phyloP scores from a whole-genome alignment of 768 basidiomycete species.

The Cystofilobasidium bisporidii region DNA sequence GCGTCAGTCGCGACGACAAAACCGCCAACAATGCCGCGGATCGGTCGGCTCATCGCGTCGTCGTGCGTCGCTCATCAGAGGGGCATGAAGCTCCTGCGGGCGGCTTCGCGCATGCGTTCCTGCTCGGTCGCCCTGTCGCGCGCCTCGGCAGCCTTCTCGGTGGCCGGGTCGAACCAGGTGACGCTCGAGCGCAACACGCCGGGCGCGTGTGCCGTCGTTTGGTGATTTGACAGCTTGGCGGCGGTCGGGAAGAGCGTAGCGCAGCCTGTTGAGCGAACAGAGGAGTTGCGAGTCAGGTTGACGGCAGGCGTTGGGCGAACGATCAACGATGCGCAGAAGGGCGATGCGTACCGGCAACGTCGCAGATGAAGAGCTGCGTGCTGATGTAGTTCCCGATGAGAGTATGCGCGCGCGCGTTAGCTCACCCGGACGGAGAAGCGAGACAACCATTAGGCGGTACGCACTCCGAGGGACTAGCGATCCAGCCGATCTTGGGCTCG shows the following conservation, averaged over 20 bases:
- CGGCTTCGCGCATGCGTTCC: not conserved
- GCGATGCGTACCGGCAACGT: not conserved
- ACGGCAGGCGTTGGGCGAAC: no score
- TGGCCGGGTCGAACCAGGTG: not conserved
- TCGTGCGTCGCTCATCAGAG: not conserved
- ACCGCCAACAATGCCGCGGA: no score
- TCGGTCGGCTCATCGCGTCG: no score
- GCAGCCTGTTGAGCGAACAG: not conserved
- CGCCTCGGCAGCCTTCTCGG: not conserved
- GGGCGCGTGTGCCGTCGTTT: not conserved
- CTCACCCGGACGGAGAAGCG: no score
- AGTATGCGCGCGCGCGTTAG: no score
- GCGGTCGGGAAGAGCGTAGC: not conserved
- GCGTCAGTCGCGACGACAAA: no score
- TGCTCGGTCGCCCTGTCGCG: not conserved
- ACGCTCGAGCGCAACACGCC: not conserved
- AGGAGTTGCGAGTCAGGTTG: not conserved
- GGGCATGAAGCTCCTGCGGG: slow-evolving; percentile 5
- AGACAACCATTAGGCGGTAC: not conserved
- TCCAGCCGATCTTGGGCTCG: not conserved
- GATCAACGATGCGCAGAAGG: no score
- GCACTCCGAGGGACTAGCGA: not conserved
- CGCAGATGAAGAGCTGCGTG: slow-evolving; percentile 1
- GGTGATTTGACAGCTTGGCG: not conserved
- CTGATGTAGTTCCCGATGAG: not conserved